These are phyloP conservation scores for Escovopsis sp. DNA, from an alignment of 2,329 filamentous ascomycete species.

Conservation along the genomic window DNA sequence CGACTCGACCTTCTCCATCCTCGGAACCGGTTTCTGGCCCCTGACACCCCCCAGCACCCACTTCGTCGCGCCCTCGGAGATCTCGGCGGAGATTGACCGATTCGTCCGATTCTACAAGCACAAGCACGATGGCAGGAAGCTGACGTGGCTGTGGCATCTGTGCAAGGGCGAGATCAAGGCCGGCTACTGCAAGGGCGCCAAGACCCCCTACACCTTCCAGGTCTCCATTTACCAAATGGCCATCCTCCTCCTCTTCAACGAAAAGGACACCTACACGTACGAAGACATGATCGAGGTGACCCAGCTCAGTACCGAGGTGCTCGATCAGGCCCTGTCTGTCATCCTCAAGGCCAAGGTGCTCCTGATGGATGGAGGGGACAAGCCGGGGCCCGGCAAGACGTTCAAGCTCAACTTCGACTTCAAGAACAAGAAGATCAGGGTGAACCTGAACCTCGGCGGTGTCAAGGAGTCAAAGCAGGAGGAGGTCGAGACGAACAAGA, in stretches of 20 bases:
- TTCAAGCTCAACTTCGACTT: conserved; percentile 88
- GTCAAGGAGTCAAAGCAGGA: conserved; percentile 95
- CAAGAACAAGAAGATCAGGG: conserved; percentile 95
- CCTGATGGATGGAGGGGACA: conserved; percentile 50
- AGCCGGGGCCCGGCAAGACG: conserved; percentile 61
- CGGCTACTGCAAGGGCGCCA: conserved; percentile 77
- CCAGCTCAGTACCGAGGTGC: conserved; percentile 61
- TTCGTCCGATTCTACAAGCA: conserved; percentile 87
- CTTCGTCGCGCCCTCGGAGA: conserved; percentile 75
- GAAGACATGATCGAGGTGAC: conserved; percentile 78
- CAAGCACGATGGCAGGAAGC: conserved; percentile 91
- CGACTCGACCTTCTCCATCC: conserved; percentile 81
- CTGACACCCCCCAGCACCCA: conserved; percentile 73
- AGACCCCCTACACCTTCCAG: conserved; percentile 91
- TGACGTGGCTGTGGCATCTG: conserved; percentile 96
- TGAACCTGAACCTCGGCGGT: conserved; percentile 90
- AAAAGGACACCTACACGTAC: conserved; percentile 71
- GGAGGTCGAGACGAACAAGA: conserved; percentile 96
- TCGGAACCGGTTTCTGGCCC: conserved; percentile 97
- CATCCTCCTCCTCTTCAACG: conserved; percentile 87
- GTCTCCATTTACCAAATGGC: conserved; percentile 98
- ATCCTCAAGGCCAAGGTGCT: conserved; percentile 90
- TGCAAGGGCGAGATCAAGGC: conserved; percentile 96
- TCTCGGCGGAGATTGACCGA: conserved; percentile 75
- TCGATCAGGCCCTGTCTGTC: conserved; percentile 76